Evolutionary conservation across 176 grass and related monocot genomes (phyloP).

Genomic region (Phragmites australis): DNA sequence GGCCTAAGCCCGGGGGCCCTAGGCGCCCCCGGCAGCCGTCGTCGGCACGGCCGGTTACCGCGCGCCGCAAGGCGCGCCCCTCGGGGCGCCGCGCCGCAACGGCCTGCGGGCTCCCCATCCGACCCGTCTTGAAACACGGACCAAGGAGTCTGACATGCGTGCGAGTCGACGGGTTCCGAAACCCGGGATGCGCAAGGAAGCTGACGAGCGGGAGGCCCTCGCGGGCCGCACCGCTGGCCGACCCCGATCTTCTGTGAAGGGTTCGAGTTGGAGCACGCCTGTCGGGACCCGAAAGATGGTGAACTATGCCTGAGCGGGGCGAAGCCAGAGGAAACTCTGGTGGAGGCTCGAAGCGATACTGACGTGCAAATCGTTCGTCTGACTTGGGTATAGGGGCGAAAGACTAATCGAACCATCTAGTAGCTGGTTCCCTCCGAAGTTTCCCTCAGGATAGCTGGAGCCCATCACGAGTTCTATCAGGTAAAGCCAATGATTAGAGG

Average conservation of each 20-base stretch:
- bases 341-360: slow-evolving; percentile 82
- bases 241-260: slow-evolving; percentile 68
- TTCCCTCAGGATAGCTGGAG: slow-evolving; percentile 77
- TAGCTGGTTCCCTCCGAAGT: slow-evolving; percentile 88
- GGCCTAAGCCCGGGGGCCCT: too few relatives aligned
- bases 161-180: too few relatives aligned
- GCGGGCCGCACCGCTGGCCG: slow-evolving; percentile 43
- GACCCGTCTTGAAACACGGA: slow-evolving; percentile 6
- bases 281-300: slow-evolving; percentile 88
- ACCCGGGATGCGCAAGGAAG: too few relatives aligned
- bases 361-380: slow-evolving; percentile 82
- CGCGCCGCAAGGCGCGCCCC: not conserved
- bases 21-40: too few relatives aligned
- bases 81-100: not conserved
- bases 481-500: slow-evolving; percentile 94
- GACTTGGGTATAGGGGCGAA: slow-evolving; percentile 91
- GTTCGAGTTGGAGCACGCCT: slow-evolving; percentile 77
- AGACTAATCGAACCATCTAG: slow-evolving; percentile 96
- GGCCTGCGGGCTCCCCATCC: not conserved
- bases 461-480: slow-evolving; percentile 65
- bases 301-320: slow-evolving; percentile 78
- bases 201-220: not conserved
- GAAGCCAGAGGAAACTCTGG: slow-evolving; percentile 82
- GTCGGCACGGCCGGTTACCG: not conserved
- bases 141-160: not conserved